Base-by-base conservation (phyloP, 805 yeast species). In the Aciculoconidium aculeatum region DNA sequence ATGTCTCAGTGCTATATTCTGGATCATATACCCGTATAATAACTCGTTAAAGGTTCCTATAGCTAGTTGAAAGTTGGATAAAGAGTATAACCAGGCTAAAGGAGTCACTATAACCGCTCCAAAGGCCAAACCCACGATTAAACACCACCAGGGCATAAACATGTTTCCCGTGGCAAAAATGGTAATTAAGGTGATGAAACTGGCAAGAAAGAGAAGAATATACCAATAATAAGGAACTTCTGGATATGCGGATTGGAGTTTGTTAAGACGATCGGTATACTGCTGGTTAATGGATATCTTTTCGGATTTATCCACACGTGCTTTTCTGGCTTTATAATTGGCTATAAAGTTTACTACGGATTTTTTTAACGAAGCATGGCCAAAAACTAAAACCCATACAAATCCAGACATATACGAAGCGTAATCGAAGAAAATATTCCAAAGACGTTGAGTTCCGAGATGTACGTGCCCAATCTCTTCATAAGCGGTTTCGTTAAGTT, bases 161-260 rank as follows among this genome's bases (percentile, higher is more conserved):
- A 58, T 38, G 20, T 40, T 37, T 5, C 58, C 59, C 10, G 57
- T 44, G 5, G 48, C 41, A 24, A 61, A 54, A 8, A 64, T 51
- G 3, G 46, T 30, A 21, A 62, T 51, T 9, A 66, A 42, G 0
- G 51, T 45, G 5, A 45, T 36, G 32, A 65, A 61, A 6, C 70
- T 60, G 3, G 52, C 25, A 5, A 38, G 19, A 33, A 68, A 66
- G 15, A 69, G 37, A 2, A 30, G 23, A 9, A 43, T 21, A 35
- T 63, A 69, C 74, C 74, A 69, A 21, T 42, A 44, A 3, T 31
- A 30, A 1, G 75, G 75, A 15, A 69, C 64, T 20, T 57, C 63
- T 10, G 42, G 47, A 34, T 67, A 65, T 0, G 40, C 41, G 2
- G 64, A 40, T 34, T 65, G 67, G 22, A 60, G 40, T 31, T 56